These are phyloP conservation scores for Kregervanrija pseudodelftensis DNA, from an alignment of 805 yeast genomes.

Conservation along the genomic window DNA sequence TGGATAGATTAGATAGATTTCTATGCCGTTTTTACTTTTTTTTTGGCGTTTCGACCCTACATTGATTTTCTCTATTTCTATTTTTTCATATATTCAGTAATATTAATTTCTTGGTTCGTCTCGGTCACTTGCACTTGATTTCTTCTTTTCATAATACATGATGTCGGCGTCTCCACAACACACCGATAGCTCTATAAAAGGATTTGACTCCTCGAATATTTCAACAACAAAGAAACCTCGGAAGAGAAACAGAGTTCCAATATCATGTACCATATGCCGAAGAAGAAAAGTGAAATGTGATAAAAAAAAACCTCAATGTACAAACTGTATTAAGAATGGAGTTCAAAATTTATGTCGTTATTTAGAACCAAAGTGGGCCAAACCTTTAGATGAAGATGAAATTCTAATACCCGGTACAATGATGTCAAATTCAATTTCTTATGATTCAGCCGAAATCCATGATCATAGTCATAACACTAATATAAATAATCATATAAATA, in stretches of 20 bases:
- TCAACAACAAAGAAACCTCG: slow-evolving; percentile 18
- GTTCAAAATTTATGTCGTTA: slow-evolving; percentile 52
- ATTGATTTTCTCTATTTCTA: no score
- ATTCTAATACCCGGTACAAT: slow-evolving; percentile 18
- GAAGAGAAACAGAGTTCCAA: slow-evolving; percentile 33
- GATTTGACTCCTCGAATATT: no score
- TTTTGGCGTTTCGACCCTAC: no score
- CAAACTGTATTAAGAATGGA: slow-evolving; percentile 50
- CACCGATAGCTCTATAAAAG: no score
- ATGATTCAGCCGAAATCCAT: slow-evolving; percentile 2
- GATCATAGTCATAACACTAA: neutral
- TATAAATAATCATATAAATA: slow-evolving; percentile 6
- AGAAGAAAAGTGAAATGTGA: slow-evolving; percentile 35
- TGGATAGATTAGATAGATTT: no score
- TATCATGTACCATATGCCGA: slow-evolving; percentile 33
- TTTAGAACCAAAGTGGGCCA: slow-evolving; percentile 56
- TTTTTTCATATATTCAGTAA: no score
- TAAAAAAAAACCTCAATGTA: slow-evolving; percentile 46
- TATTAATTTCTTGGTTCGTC: no score
- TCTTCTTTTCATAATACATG: no score
- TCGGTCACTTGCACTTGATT: no score
- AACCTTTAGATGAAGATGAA: slow-evolving; percentile 31
- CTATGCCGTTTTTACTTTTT: no score
- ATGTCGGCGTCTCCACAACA: no score
- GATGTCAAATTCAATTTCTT: slow-evolving; percentile 4